phyloP scores from a whole-genome alignment of 345 rosid species.

The Citrus medica region DNA sequence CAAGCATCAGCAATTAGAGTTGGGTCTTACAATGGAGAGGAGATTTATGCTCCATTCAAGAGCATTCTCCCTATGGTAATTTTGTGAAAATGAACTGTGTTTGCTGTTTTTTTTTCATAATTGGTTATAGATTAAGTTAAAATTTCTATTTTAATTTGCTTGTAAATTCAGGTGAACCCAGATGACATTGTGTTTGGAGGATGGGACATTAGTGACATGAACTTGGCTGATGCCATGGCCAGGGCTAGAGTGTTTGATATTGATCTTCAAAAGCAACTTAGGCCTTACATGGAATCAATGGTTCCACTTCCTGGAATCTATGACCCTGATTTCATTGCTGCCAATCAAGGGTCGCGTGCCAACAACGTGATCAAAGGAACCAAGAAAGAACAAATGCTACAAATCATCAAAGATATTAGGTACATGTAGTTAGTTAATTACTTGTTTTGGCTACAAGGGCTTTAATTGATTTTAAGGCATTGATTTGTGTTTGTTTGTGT shows the following conservation, averaged over 20 bases:
- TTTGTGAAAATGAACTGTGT: not conserved
- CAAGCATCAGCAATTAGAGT: conserved; percentile 90
- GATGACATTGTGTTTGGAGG: conserved; percentile 94
- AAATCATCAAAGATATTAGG: conserved; percentile 87
- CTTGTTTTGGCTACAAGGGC: not conserved
- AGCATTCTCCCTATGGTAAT: conserved; percentile 94
- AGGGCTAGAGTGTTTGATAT: conserved; percentile 87
- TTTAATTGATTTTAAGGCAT: not conserved
- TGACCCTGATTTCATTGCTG: conserved; percentile 93
- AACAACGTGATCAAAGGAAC: conserved; percentile 82
- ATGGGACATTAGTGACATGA: conserved; percentile 98
- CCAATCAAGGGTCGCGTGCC: conserved; percentile 92
- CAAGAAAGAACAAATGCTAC: conserved; percentile 82
- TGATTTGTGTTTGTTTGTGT: conserved; percentile 1
- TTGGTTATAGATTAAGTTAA: not conserved
- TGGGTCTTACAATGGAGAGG: conserved; percentile 97
- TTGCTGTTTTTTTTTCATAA: not conserved
- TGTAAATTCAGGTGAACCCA: conserved; percentile 64
- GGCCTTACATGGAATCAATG: conserved; percentile 95
- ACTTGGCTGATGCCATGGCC: conserved; percentile 97
- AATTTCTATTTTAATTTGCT: not conserved
- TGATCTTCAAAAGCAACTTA: conserved; percentile 87
- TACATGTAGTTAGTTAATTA: conserved; percentile 7
- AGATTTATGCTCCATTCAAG: conserved; percentile 96
- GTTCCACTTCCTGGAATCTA: conserved; percentile 93